phyloP scores from a whole-genome alignment of 2,329 filamentous ascomycete species.

The Diaporthe sp. region DNA sequence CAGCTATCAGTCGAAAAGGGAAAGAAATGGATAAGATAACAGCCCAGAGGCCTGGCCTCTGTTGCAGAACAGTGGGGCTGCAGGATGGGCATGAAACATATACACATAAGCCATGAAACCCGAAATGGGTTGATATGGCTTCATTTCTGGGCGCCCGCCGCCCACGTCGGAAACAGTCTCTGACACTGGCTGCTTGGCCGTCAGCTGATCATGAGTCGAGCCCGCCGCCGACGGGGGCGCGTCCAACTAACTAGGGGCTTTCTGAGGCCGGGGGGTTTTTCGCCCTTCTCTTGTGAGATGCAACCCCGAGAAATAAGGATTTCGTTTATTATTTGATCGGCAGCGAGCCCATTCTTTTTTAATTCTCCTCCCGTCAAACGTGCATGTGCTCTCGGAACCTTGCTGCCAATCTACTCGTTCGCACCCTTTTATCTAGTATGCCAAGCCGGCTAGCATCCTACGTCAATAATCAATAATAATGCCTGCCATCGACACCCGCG shows the following conservation, averaged over 20 bases:
- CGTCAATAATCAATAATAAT: constrained; percentile 10
- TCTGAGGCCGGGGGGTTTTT: not conserved
- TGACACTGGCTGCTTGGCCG: constrained; percentile 31
- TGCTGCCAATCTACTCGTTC: not conserved
- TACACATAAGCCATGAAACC: constrained; percentile 24
- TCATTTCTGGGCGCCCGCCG: constrained; percentile 19
- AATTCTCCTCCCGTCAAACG: not conserved
- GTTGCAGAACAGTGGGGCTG: constrained; percentile 18
- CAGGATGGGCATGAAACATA: constrained; percentile 33
- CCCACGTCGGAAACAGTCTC: constrained; percentile 30
- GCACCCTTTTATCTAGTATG: not conserved
- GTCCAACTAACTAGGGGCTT: not conserved
- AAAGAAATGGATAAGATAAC: not conserved
- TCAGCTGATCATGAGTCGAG: constrained; percentile 35
- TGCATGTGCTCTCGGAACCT: not conserved
- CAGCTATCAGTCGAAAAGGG: not conserved
- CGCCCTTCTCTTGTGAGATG: not conserved
- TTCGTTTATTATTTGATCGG: constrained; percentile 9
- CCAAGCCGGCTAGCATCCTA: constrained; percentile 21
- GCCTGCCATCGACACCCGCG: constrained; percentile 37
- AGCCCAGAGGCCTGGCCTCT: not conserved
- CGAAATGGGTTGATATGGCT: constrained; percentile 32
- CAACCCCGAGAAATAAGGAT: not conserved
- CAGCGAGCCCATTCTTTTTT: constrained; percentile 11
- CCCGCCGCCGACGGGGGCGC: constrained; percentile 27